Base-by-base conservation (phyloP, 1,139 yeast species). In the Scheffersomyces titani region DNA sequence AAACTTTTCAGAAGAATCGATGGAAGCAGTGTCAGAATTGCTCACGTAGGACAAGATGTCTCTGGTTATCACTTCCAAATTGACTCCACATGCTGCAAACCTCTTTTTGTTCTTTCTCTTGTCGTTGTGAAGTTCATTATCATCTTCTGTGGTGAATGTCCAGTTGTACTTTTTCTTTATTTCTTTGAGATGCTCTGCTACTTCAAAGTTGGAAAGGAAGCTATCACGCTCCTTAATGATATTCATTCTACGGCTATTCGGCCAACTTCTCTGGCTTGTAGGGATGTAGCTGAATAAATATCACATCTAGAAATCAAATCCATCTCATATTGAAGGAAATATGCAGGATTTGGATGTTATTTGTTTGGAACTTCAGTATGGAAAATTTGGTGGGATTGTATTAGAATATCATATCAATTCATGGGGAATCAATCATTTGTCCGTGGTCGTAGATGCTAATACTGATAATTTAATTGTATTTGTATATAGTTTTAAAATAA, bases 151-250 rank as follows among this genome's bases (percentile, higher is more conserved):
- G 7, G 72, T 67, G 55, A 78, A 80, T 7, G 76, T 64, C 86
- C 85, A 83, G 62, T 75, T 75, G 63, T 82, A 77, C 56, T 74
- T 76, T 49, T 65, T 66, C 62, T 85, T 86, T 24, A 86, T 76
- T 30, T 76, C 84, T 21, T 77, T 73, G 53, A 91, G 73, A 62
- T 88, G 92, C 55, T 82, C 77, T 50, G 77, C 74, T 2, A 91
- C 96, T 71, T 91, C 97, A 61, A 74, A 86, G 70, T 90, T 89
- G 46, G 93, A 84, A 53, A 91, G 76, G 58, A 91, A 80, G 59
- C 85, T 82, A 57, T 87, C 91, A 61, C 94, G 75, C 53, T 76
- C 80, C 46, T 69, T 69, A 54, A 78, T 67, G 52, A 80, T 71
- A 69, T 79, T 75, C 84, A 80, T 79, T 24, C 36, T 24, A 24